Conservation (phyloP, 2,329 filamentous ascomycete species). For the Trichophaea hybrida region DNA sequence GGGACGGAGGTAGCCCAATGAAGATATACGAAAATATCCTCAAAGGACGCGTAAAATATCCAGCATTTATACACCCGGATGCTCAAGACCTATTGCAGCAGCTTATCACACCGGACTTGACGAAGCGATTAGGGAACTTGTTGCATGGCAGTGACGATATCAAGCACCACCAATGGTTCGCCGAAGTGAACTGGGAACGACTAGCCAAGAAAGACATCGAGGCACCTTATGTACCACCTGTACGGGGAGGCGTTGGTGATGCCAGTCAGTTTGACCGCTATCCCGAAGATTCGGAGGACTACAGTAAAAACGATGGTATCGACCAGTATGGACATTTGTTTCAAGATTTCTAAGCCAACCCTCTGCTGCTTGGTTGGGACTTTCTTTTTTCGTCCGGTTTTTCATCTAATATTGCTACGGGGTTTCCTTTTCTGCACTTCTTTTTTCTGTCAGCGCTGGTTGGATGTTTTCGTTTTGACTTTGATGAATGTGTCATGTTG, state of each 20-base stretch:
- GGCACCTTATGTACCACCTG: slow-evolving; percentile 90
- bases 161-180: slow-evolving; percentile 91
- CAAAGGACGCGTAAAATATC: slow-evolving; percentile 90
- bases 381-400: neutral
- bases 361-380: neutral
- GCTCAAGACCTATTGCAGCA: slow-evolving; percentile 85
- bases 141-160: slow-evolving; percentile 84
- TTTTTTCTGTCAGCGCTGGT: neutral
- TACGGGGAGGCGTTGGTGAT: slow-evolving; percentile 84
- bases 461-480: neutral
- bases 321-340: slow-evolving; percentile 53
- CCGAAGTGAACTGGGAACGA: slow-evolving; percentile 94
- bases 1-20: slow-evolving; percentile 94
- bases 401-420: neutral
- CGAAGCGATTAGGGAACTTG: slow-evolving; percentile 86
- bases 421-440: neutral
- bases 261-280: slow-evolving; percentile 97
- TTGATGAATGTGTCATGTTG: neutral
- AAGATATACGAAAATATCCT: slow-evolving; percentile 99
- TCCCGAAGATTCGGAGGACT: slow-evolving; percentile 88
- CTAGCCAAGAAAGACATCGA: slow-evolving; percentile 93
- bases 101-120: slow-evolving; percentile 86
- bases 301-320: slow-evolving; percentile 41
- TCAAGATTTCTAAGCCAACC: slow-evolving; percentile 48
- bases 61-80: slow-evolving; percentile 85